These are phyloP conservation scores for Laburnicola sp. DNA, from an alignment of 2,329 filamentous ascomycete species.

Conservation along the genomic window DNA sequence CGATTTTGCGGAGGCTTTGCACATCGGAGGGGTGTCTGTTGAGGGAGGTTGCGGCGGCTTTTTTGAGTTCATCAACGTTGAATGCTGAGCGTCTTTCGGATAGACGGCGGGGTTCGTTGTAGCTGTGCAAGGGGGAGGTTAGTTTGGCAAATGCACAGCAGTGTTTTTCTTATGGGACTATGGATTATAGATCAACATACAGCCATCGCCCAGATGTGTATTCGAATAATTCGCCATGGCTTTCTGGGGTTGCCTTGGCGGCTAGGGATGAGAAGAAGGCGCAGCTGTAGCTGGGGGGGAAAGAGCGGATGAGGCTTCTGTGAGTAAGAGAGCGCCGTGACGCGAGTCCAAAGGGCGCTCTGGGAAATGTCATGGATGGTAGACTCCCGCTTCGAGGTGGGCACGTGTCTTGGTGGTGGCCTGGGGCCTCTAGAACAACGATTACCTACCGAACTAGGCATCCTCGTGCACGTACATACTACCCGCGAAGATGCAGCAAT, in stretches of 20 bases:
- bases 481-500: too few relatives aligned
- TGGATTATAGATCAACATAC: constrained; percentile 14
- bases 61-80: constrained; percentile 26
- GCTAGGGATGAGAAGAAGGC: constrained; percentile 6
- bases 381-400: too few relatives aligned
- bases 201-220: constrained; percentile 36
- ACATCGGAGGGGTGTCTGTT: constrained; percentile 21
- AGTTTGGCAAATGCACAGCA: neutral
- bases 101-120: constrained; percentile 27
- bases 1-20: constrained; percentile 34
- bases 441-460: too few relatives aligned
- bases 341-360: too few relatives aligned
- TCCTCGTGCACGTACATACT: too few relatives aligned
- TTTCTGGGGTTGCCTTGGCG: constrained; percentile 3
- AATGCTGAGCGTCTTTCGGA: constrained; percentile 24
- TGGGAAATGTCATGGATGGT: too few relatives aligned
- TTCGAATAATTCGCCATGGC: constrained; percentile 24
- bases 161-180: neutral
- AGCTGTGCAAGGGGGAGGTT: constrained; percentile 16
- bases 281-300: neutral
- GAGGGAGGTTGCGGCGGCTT: constrained; percentile 23
- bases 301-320: too few relatives aligned
- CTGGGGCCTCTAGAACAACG: too few relatives aligned
- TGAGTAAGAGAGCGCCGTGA: too few relatives aligned
- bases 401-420: too few relatives aligned